These are phyloP conservation scores for Tuber umbilicatum DNA, from an alignment of 495 filamentous ascomycete genomes.

Conservation along the genomic window DNA sequence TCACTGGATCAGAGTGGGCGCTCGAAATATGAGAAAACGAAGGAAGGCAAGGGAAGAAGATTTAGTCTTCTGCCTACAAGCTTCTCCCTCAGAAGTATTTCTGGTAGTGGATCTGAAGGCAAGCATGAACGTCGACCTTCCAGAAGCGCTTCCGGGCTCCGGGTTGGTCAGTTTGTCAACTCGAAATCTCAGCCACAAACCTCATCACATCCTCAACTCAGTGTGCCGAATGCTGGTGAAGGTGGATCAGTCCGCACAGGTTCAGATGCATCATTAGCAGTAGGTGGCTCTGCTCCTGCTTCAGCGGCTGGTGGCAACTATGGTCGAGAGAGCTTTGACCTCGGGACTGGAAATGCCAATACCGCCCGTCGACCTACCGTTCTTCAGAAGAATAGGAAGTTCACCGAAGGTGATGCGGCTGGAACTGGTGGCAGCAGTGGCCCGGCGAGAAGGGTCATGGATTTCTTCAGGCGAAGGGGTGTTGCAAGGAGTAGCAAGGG, in stretches of 20 bases:
- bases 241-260: slow-evolving; percentile 28
- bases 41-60: slow-evolving; percentile 46
- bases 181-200: slow-evolving; percentile 30
- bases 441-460: slow-evolving; percentile 88
- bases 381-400: slow-evolving; percentile 76
- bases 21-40: slow-evolving; percentile 29
- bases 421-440: slow-evolving; percentile 66
- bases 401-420: slow-evolving; percentile 78
- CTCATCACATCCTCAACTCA: slow-evolving; percentile 39
- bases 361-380: slow-evolving; percentile 43
- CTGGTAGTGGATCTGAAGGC: slow-evolving; percentile 19
- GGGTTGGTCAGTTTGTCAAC: slow-evolving; percentile 9
- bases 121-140: slow-evolving; percentile 34
- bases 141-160: slow-evolving; percentile 26
- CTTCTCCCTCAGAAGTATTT: slow-evolving; percentile 53
- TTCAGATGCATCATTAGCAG: slow-evolving; percentile 38
- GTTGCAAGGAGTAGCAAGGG: slow-evolving; percentile 35
- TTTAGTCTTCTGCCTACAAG: slow-evolving; percentile 75
- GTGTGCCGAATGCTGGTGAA: slow-evolving; percentile 23
- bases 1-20: slow-evolving; percentile 34
- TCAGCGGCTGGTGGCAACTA: slow-evolving; percentile 39
- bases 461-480: slow-evolving; percentile 86
- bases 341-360: slow-evolving; percentile 16
- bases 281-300: slow-evolving; percentile 47
- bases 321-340: slow-evolving; percentile 34